Evolutionary conservation across 495 filamentous ascomycete genomes (phyloP), one percentile per base, ranked within the genome.

Genomic region (Entonaema liquescens): DNA sequence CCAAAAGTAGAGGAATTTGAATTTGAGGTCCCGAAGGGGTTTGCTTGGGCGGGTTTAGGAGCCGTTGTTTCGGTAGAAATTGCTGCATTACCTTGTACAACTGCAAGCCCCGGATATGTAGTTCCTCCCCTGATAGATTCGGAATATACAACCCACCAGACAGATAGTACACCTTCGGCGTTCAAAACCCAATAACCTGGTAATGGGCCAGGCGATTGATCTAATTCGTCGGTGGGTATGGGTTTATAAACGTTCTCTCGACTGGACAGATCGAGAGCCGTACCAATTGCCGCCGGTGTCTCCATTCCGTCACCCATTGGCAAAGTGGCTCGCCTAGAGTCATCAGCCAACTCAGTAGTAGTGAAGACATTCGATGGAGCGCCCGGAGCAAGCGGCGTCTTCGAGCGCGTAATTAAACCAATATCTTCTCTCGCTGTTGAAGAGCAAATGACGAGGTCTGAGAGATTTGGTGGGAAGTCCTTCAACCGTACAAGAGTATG

Each of bases 101-200:
- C 82, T 58, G 82, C 81, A 53, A 97, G 82, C 2, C 91, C 90
- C 19, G 89, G 84, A 76, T 95, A 98, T 0, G 88, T 85, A 12
- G 88, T 86, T 0, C 89, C 87, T 71, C 89, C 83, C 54, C 90
- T 85, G 60, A 99, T 89, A 2, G 96, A 91, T 28, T 97, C 93
- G 36, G 90, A 87, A 76, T 98, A 97, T 38, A 98, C 83, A 55
- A 98, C 80, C 90, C 94, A 97, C 96, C 96, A 99, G 19, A 89
- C 83, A 23, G 85, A 86, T 7, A 99, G 83, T 9, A 96, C 82
- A 29, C 95, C 95, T 71, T 98, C 93, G 74, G 97, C 88, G 65
- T 95, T 98, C 3, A 99, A 84, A 33, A 94, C 86, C 83, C 96
- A 88, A 13, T 97, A 78, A 2, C 90, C 93, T 1, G 96, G 96